These are phyloP conservation scores for Lactarius hengduanensis DNA, from an alignment of 768 basidiomycete species.

Conservation along the genomic window DNA sequence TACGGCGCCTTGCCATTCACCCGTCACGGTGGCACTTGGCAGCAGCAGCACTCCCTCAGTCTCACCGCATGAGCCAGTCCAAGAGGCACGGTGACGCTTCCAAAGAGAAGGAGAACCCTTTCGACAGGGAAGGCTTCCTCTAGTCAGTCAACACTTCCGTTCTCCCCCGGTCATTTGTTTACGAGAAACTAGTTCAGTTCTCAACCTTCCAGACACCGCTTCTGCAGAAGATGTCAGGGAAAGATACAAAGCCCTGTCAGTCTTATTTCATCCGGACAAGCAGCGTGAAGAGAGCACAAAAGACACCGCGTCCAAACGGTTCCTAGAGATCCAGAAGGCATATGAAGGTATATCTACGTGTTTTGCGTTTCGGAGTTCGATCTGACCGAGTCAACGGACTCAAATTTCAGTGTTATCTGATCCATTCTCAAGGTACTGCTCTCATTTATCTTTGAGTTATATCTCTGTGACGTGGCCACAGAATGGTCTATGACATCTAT, in stretches of 20 bases:
- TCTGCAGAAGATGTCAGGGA: constrained; percentile 71
- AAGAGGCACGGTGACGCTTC: constrained; percentile 13
- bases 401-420: constrained; percentile 27
- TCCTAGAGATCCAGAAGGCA: constrained; percentile 77
- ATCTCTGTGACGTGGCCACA: constrained; percentile 16
- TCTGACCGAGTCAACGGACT: constrained; percentile 11
- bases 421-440: constrained; percentile 27
- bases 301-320: constrained; percentile 60
- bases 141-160: constrained; percentile 22
- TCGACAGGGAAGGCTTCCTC: constrained; percentile 27
- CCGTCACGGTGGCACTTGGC: neutral
- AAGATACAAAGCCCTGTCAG: constrained; percentile 65
- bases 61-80: constrained; percentile 23
- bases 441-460: constrained; percentile 30
- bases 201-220: constrained; percentile 67
- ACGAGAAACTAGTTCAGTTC: constrained; percentile 48
- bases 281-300: constrained; percentile 58
- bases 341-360: constrained; percentile 59
- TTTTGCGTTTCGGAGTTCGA: neutral
- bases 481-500: constrained; percentile 30
- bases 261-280: constrained; percentile 85
- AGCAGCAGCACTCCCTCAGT: neutral
- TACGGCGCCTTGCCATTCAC: constrained; percentile 7
- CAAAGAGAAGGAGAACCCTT: constrained; percentile 15
- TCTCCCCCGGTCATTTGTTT: constrained; percentile 1